phyloP scores from a whole-genome alignment of 441 rosid genomes.

The Metrosideros polymorpha region DNA sequence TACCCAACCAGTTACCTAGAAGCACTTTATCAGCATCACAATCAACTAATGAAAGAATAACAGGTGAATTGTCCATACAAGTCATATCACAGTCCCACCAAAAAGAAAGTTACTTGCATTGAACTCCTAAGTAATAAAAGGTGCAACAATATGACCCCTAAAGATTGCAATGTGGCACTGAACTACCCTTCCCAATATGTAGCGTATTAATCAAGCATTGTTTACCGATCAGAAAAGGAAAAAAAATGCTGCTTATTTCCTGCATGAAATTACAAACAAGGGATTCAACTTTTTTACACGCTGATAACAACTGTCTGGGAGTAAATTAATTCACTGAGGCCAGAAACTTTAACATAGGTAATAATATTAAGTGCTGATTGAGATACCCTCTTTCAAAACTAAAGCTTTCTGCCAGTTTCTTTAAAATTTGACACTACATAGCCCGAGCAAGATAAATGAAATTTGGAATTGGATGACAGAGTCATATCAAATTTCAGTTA shows the following conservation, averaged over 20 bases:
- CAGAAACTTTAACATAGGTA: not conserved
- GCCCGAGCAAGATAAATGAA: not conserved
- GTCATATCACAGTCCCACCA: not conserved
- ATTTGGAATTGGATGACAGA: not conserved
- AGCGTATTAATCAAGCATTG: not conserved
- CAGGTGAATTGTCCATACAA: not conserved
- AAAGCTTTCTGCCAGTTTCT: not conserved
- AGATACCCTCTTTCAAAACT: not conserved
- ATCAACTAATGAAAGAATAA: not conserved
- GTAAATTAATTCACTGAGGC: not conserved
- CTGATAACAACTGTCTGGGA: not conserved
- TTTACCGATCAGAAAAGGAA: not conserved
- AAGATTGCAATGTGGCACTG: not conserved
- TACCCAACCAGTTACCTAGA: conserved; percentile 97
- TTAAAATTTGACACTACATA: not conserved
- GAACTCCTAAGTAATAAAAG: not conserved
- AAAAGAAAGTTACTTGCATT: not conserved
- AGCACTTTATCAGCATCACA: not conserved
- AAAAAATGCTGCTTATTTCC: not conserved
- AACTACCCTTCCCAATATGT: not conserved
- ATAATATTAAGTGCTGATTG: not conserved
- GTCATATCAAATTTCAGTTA: not conserved
- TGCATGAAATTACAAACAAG: not conserved
- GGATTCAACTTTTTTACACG: not conserved
- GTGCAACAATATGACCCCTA: not conserved